Conservation (phyloP, 2,329 filamentous ascomycete genomes). For the Alternaria brassicicola region DNA sequence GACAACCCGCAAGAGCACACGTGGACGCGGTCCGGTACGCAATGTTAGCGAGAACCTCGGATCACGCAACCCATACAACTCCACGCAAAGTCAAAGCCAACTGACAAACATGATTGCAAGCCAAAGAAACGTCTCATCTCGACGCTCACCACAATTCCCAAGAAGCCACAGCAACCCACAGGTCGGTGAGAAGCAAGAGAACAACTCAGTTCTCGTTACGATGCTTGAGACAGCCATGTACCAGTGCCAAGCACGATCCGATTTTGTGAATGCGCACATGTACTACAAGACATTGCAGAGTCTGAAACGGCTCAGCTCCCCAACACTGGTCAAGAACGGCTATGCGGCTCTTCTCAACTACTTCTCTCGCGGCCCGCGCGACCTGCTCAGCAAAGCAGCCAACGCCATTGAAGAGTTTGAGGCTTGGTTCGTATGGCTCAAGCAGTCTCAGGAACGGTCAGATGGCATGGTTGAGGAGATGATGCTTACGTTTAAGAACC, state of each 20-base stretch:
- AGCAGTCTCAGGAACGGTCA: constrained; percentile 79
- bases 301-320: constrained; percentile 66
- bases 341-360: constrained; percentile 75
- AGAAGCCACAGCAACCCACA: constrained; percentile 52
- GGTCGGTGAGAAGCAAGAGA: constrained; percentile 46
- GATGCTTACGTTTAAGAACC: constrained; percentile 73
- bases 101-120: constrained; percentile 49
- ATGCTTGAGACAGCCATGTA: constrained; percentile 80
- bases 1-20: constrained; percentile 51
- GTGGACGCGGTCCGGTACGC: constrained; percentile 35
- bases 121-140: constrained; percentile 42
- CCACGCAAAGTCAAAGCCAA: constrained; percentile 41
- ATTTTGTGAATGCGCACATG: constrained; percentile 82
- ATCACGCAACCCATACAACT: constrained; percentile 61
- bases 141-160: constrained; percentile 46
- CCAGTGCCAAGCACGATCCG: constrained; percentile 77
- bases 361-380: constrained; percentile 72
- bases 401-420: constrained; percentile 79
- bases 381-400: constrained; percentile 71
- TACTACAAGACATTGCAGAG: constrained; percentile 85
- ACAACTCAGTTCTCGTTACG: constrained; percentile 62
- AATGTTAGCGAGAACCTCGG: constrained; percentile 39
- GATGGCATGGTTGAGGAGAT: constrained; percentile 76
- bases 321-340: constrained; percentile 68
- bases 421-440: constrained; percentile 82